Evolutionary conservation across 2,329 filamentous ascomycete species (phyloP).

Genomic region (Rutstroemia sp.): DNA sequence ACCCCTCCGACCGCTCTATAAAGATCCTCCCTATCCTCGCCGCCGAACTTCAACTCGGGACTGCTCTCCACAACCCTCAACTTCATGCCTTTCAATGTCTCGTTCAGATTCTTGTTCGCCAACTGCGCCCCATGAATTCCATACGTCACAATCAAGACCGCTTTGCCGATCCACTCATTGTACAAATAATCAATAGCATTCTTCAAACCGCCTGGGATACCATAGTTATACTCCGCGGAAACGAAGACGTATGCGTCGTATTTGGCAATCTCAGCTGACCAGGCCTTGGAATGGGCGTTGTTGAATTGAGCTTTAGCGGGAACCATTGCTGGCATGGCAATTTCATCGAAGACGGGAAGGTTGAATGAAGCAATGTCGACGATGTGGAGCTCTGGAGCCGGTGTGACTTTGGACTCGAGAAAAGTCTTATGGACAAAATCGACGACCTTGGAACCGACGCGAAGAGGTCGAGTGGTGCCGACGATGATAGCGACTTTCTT

Average conservation of each 20-base stretch:
- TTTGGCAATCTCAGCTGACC: constrained; percentile 36
- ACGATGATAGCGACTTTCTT: constrained; percentile 12
- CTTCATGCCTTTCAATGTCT: constrained; percentile 26
- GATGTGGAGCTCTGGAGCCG: constrained; percentile 30
- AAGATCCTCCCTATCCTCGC: constrained; percentile 4
- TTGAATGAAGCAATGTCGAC: constrained; percentile 30
- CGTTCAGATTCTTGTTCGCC: constrained; percentile 26
- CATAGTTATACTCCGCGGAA: constrained; percentile 48
- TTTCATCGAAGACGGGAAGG: constrained; percentile 13
- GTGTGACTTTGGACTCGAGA: constrained; percentile 11
- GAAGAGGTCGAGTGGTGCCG: constrained; percentile 9
- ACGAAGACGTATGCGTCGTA: constrained; percentile 43
- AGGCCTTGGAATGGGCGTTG: constrained; percentile 32
- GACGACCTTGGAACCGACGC: constrained; percentile 6
- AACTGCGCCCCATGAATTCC: constrained; percentile 37
- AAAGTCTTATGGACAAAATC: constrained; percentile 5
- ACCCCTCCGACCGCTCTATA: not conserved
- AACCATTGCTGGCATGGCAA: constrained; percentile 31
- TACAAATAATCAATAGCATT: constrained; percentile 55
- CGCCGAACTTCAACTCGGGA: constrained; percentile 25
- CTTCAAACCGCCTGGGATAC: constrained; percentile 46
- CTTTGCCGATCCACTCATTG: constrained; percentile 50
- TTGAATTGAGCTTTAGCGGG: constrained; percentile 27
- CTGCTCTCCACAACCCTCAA: constrained; percentile 27
- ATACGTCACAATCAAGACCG: constrained; percentile 45